These are phyloP conservation scores for Saksenaea vasiformis DNA, from an alignment of 371 early-diverging fungal genomes.

Conservation along the genomic window DNA sequence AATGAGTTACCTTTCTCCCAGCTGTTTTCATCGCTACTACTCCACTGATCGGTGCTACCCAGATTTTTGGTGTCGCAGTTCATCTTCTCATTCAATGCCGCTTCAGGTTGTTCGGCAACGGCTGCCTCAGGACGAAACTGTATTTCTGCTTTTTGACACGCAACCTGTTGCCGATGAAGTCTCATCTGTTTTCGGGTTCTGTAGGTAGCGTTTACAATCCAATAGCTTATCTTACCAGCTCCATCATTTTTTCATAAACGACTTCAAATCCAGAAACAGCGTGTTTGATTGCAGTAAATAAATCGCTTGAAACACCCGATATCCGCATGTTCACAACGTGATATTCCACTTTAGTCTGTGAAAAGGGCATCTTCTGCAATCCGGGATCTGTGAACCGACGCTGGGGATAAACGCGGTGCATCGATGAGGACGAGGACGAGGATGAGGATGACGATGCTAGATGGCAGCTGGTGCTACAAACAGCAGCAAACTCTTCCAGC, in stretches of 20 bases:
- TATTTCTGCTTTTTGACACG: conserved; percentile 1
- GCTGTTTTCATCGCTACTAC: conserved; percentile 19
- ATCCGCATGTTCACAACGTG: conserved; percentile 30
- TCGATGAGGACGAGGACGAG: neutral
- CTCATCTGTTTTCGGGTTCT: neutral
- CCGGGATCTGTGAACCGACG: conserved; percentile 27
- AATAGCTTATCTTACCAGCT: conserved; percentile 31
- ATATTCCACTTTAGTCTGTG: neutral
- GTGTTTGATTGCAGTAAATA: conserved; percentile 39
- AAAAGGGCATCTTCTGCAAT: neutral
- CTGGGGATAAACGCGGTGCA: conserved; percentile 3
- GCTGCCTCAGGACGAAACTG: neutral
- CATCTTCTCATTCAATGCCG: conserved; percentile 6
- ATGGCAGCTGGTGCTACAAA: conserved; percentile 25
- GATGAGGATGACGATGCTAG: conserved; percentile 4
- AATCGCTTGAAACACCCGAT: conserved; percentile 31
- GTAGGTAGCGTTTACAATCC: neutral
- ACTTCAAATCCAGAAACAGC: conserved; percentile 34
- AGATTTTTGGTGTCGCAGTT: neutral
- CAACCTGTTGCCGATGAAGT: conserved; percentile 2
- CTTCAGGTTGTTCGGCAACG: conserved; percentile 8
- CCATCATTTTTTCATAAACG: conserved; percentile 38
- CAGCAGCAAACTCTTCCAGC: conserved; percentile 40
- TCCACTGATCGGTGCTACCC: conserved; percentile 10
- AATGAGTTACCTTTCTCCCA: conserved; percentile 25